These are phyloP conservation scores for Tricholoma hemisulphureum DNA, from an alignment of 768 basidiomycete species.

Conservation along the genomic window DNA sequence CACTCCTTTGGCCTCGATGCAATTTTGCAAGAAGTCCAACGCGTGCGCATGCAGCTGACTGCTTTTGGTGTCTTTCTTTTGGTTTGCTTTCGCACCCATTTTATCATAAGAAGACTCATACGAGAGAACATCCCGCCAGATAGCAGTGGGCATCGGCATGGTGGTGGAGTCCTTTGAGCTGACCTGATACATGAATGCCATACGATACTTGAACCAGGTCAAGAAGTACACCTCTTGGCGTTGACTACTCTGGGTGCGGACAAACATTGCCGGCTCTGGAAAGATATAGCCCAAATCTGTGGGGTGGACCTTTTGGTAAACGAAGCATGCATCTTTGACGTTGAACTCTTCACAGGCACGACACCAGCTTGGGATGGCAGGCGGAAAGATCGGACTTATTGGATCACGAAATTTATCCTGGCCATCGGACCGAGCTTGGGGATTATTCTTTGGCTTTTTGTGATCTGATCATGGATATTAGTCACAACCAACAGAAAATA, in stretches of 20 bases:
- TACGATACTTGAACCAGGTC: conserved; percentile 7
- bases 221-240: not conserved
- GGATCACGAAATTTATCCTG: too few relatives aligned
- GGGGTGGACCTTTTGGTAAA: too few relatives aligned
- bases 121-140: conserved; percentile 6
- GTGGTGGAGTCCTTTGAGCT: not conserved
- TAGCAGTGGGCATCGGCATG: conserved; percentile 6
- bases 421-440: too few relatives aligned
- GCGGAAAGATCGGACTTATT: too few relatives aligned
- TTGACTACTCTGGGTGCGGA: not conserved
- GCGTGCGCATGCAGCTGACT: not conserved
- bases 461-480: too few relatives aligned
- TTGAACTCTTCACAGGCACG: too few relatives aligned
- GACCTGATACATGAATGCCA: not conserved
- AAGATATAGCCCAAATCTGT: too few relatives aligned
- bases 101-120: not conserved
- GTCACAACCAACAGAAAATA: too few relatives aligned
- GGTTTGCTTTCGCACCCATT: not conserved
- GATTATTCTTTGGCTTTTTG: too few relatives aligned
- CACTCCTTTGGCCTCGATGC: not conserved
- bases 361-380: too few relatives aligned
- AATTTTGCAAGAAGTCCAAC: conserved; percentile 2
- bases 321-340: too few relatives aligned
- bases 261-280: conserved; percentile 4
- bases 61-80: not conserved